Percentiles rank a stretch among this genome's conserved stretches.
Conservation (phyloP, 2,329 filamentous ascomycete genomes). For the Sclerotinia borealis region DNA sequence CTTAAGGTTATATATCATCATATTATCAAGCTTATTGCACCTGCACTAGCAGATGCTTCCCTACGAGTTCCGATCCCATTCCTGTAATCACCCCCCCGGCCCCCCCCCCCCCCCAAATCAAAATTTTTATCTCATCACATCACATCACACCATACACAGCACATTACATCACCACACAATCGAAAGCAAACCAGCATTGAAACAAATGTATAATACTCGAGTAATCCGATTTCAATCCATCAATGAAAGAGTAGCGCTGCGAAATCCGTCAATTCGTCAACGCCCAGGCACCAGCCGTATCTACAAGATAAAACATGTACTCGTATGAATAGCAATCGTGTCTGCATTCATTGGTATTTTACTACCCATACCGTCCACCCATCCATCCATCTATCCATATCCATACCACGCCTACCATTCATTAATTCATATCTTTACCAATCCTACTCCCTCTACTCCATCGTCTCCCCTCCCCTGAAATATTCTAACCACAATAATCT, state of each 20-base stretch:
- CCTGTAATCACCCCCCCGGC: too few species aligned
- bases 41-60: too few species aligned
- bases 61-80: too few species aligned
- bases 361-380: conserved; percentile 2
- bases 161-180: neutral
- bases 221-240: neutral
- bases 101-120: too few species aligned
- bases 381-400: neutral
- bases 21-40: too few species aligned
- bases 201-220: neutral
- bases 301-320: neutral
- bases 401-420: conserved; percentile 2
- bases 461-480: neutral
- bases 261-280: neutral
- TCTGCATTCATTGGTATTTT: neutral
- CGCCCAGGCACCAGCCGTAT: neutral
- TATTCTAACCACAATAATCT: neutral
- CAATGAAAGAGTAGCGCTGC: neutral
- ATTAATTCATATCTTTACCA: conserved; percentile 8
- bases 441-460: neutral
- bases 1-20: too few species aligned
- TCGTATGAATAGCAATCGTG: neutral
- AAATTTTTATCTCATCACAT: too few species aligned
- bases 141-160: too few species aligned
- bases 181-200: neutral